Percentiles rank a stretch among this genome's conserved stretches.
These are phyloP conservation scores for Thelonectria discophora DNA, from an alignment of 2,329 filamentous ascomycete species.

Conservation along the genomic window DNA sequence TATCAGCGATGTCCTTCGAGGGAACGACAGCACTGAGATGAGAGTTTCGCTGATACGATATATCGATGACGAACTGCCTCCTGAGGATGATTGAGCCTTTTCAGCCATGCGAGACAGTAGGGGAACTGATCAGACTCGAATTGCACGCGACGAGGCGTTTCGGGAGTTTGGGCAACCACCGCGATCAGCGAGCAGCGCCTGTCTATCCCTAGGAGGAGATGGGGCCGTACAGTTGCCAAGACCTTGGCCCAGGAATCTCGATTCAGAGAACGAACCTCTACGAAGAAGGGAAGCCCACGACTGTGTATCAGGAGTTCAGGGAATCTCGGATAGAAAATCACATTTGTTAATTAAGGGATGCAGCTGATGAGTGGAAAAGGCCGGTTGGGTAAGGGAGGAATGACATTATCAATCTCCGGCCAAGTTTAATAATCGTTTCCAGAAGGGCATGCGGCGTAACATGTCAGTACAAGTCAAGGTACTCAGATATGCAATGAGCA, in stretches of 20 bases:
- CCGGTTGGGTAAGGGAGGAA: no score
- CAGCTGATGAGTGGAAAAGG: not conserved
- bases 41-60: conserved; percentile 89
- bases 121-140: conserved; percentile 8
- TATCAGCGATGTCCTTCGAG: conserved; percentile 89
- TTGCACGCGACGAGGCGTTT: not conserved
- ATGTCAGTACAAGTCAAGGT: no score
- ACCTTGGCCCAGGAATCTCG: conserved; percentile 3
- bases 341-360: conserved; percentile 17
- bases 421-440: no score
- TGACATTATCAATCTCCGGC: no score
- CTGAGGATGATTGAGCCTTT: conserved; percentile 82
- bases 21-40: conserved; percentile 98
- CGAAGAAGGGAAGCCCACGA: conserved; percentile 2
- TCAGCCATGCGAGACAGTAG: not conserved
- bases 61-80: conserved; percentile 97
- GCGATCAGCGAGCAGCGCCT: not conserved
- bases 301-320: conserved; percentile 6
- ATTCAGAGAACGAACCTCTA: not conserved
- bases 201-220: not conserved
- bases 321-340: not conserved
- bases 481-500: no score
- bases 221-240: conserved; percentile 1
- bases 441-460: no score
- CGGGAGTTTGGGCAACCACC: not conserved